Percentiles rank a stretch among this genome's conserved stretches.
phyloP scores from a whole-genome alignment of 495 filamentous ascomycete species.

The Penicillium parvum region DNA sequence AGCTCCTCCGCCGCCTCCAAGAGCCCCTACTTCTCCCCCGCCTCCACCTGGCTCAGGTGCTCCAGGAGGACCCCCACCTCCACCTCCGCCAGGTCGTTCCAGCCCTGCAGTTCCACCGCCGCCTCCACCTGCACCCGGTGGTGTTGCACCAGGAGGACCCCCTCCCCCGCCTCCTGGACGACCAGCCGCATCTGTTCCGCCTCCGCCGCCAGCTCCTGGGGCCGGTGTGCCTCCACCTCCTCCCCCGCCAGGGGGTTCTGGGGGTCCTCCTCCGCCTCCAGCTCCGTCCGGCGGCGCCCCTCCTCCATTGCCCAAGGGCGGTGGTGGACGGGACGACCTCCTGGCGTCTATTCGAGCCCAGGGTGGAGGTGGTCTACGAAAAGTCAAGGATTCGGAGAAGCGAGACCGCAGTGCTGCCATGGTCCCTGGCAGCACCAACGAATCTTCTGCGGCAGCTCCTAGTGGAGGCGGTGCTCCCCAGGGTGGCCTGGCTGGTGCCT shows the following conservation, averaged over 20 bases:
- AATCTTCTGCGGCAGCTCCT: conserved; percentile 43
- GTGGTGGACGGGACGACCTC: conserved; percentile 58
- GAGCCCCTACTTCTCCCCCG: conserved; percentile 22
- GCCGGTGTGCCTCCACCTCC: conserved; percentile 50
- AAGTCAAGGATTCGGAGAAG: conserved; percentile 72
- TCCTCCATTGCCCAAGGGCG: conserved; percentile 48
- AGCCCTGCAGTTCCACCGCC: conserved; percentile 47
- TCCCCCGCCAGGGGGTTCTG: conserved; percentile 37
- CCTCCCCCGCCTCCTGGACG: conserved; percentile 25
- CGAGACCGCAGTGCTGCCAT: conserved; percentile 71
- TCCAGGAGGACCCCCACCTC: conserved; percentile 30
- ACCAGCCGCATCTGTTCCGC: conserved; percentile 25
- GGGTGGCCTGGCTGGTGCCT: conserved; percentile 72
- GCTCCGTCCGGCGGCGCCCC: conserved; percentile 59
- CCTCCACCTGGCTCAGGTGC: conserved; percentile 11
- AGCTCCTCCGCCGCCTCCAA: conserved; percentile 30
- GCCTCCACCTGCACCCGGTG: conserved; percentile 31
- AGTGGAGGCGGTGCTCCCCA: conserved; percentile 52
- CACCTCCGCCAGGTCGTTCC: conserved; percentile 18
- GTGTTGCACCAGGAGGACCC: conserved; percentile 36
- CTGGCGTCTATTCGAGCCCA: conserved; percentile 76
- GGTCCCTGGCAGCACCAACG: conserved; percentile 56
- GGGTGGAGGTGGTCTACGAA: conserved; percentile 65
- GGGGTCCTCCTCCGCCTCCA: conserved; percentile 63
- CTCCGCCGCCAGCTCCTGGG: conserved; percentile 40